Conservation (phyloP, 805 yeast species). For the Cyberlindnera japonica region DNA sequence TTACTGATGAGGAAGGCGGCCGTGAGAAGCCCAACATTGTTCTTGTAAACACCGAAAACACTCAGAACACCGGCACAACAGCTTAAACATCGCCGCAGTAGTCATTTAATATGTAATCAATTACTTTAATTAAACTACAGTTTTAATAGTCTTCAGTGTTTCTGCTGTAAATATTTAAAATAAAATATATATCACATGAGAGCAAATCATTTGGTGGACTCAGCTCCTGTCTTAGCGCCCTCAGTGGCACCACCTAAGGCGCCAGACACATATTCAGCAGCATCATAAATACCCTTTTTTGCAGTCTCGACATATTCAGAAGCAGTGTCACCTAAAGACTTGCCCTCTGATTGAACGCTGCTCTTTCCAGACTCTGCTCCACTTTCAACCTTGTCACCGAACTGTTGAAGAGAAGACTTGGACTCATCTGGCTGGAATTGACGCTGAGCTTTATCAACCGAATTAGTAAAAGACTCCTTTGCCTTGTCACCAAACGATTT, state of each 20-base stretch:
- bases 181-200: background rate
- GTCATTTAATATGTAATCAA: background rate
- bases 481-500: slow-evolving; percentile 63
- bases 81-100: background rate
- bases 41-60: background rate
- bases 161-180: background rate
- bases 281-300: slow-evolving; percentile 45
- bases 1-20: background rate
- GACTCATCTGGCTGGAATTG: slow-evolving; percentile 58
- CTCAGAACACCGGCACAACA: background rate
- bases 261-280: slow-evolving; percentile 43
- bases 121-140: background rate
- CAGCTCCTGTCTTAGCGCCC: slow-evolving; percentile 36
- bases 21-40: slow-evolving; percentile 4
- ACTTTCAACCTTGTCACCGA: slow-evolving; percentile 54
- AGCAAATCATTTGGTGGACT: slow-evolving; percentile 10
- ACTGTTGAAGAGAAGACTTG: slow-evolving; percentile 68
- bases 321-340: slow-evolving; percentile 51
- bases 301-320: slow-evolving; percentile 56
- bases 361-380: slow-evolving; percentile 50
- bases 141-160: background rate
- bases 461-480: slow-evolving; percentile 65
- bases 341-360: slow-evolving; percentile 24
- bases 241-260: slow-evolving; percentile 56
- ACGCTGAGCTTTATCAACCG: slow-evolving; percentile 61